Evolutionary conservation across 163 green algal genomes (phyloP), one percentile per base, ranked within the genome.

Genomic region (Picocystis sp.): DNA sequence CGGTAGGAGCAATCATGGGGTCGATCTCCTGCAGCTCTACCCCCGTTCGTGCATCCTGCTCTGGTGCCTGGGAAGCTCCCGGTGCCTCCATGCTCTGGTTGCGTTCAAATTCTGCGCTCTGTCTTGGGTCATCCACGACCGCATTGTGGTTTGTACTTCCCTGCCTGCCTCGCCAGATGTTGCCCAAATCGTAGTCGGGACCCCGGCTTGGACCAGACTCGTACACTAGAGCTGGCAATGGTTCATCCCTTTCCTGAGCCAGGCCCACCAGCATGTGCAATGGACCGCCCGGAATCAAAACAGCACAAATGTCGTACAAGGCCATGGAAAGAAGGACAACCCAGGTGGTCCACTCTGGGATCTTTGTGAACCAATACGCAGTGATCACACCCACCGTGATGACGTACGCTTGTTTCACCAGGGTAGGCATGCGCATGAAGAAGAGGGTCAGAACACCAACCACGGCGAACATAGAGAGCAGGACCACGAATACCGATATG

Each of bases 281-380:
- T 0, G 86, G 87, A 0, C 86, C 85, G 5, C 77, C 62, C 49
- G 85, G 66, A 2, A 77, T 68, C 25, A 98, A 78, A 52, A 98
- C 90, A 10, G 88, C 84, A 25, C 61, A 74, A 6, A 96, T 65
- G 59, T 98, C 90, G 58, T 98, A 98, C 11, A 94, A 24, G 2
- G 87, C 82, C 87, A 98, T 95, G 46, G 78, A 71, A 0, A 80
- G 51, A 17, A 98, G 75, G 58, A 98, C 67, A 43, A 86, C 61
- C 90, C 90, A 98, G 22, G 81, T 87, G 17, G 84, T 96, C 90
- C 90, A 98, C 55, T 92, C 82, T 0, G 90, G 86, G 5, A 95
- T 84, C 58, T 73, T 83, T 3, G 87, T 96, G 78, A 98, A 98
- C 54, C 92, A 78, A 63, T 81, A 95, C 2, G 90, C 87, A 0